Evolutionary conservation across 306 rosid genomes (phyloP), one percentile per base, ranked within the genome.

Genomic region (Biancaea sappan): DNA sequence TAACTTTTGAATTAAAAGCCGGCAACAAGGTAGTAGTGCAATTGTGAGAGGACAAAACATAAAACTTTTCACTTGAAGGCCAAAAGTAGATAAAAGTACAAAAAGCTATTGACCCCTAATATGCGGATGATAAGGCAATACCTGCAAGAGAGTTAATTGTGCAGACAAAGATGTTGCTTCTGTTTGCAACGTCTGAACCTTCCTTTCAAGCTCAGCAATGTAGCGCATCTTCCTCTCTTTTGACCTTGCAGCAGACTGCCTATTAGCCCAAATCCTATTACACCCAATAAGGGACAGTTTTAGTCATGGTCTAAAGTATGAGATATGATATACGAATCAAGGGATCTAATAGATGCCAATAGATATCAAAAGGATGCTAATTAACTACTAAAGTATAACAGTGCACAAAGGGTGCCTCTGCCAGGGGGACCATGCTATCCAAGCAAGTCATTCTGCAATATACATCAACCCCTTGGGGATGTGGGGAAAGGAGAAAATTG

Each of bases 221-320:
- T 94, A 89, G 47, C 98, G 87, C 98, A 89, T 94, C 87, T 94
- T 94, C 88, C 98, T 86, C 87, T 94, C 98, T 84, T 94, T 94
- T 60, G 98, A 94, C 80, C 98, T 88, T 6, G 98, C 94, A 78
- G 98, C 98, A 44, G 98, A 94, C 85, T 94, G 98, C 81, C 98
- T 91, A 69, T 94, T 94, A 58, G 98, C 98, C 98, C 98, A 94
- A 66, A 94, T 91, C 93, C 98, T 94, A 80, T 82, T 54, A 14
- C 58, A 81, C 52, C 22, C 19, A 79, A 38, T 54, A 73, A 74
- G 54, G 73, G 35, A 34, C 25, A 82, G 53, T 25, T 50, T 72
- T 82, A 54, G 71, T 19, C 41, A 85, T 52, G 35, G 75, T 35
- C 52, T 19, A 46, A 63, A 52, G 32, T 34, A 63, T 25, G 41